Percentiles rank a stretch among this genome's conserved stretches.
phyloP scores from a whole-genome alignment of 2,329 filamentous ascomycete species.

The Alternaria alternata region DNA sequence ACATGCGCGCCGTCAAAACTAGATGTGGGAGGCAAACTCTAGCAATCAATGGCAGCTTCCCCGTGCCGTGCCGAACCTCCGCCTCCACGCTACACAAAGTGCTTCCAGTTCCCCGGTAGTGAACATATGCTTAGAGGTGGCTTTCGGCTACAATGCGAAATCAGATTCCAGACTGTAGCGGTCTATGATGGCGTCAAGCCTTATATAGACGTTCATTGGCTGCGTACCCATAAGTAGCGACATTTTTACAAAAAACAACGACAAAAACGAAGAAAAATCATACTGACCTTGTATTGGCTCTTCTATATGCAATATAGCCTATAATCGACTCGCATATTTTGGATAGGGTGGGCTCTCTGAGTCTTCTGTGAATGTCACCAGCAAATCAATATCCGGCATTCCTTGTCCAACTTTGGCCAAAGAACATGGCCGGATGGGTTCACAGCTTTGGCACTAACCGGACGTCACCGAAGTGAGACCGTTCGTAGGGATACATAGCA shows the following conservation, averaged over 20 bases:
- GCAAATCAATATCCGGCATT: background rate
- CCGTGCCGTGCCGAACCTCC: slow-evolving; percentile 12
- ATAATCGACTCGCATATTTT: background rate
- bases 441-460: background rate
- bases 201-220: background rate
- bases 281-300: background rate
- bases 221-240: background rate
- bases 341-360: background rate
- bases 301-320: background rate
- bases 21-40: background rate
- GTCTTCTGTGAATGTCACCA: background rate
- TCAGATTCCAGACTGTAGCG: background rate
- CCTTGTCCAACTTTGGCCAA: background rate
- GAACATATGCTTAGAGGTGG: background rate
- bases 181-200: background rate
- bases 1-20: background rate
- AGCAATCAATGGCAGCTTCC: background rate
- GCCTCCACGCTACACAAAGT: background rate
- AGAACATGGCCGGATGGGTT: background rate
- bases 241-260: background rate
- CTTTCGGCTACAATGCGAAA: background rate
- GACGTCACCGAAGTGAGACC: background rate
- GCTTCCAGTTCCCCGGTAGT: background rate
- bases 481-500: background rate
- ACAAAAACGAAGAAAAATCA: background rate